Evolutionary conservation across 176 grass and related monocot genomes (phyloP).

Genomic region (Zoysia pacifica): DNA sequence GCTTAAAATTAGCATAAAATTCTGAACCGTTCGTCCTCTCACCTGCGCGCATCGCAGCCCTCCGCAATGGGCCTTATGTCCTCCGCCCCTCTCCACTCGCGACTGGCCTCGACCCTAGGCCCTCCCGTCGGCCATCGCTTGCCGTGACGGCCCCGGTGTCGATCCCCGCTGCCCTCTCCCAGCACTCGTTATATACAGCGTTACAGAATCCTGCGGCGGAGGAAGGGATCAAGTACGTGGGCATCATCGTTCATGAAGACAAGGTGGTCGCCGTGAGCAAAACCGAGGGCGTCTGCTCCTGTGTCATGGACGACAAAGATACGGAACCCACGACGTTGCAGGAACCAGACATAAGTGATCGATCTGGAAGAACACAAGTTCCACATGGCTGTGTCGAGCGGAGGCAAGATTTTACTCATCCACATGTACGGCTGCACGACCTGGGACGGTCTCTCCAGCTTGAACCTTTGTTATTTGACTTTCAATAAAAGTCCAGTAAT

Average conservation of each 20-base stretch:
- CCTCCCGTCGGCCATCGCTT: too few relatives aligned
- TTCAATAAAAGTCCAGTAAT: too few relatives aligned
- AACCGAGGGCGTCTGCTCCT: neutral
- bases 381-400: neutral
- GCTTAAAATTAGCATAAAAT: too few relatives aligned
- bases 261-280: slow-evolving; percentile 11
- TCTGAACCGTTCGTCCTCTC: too few relatives aligned
- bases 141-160: too few relatives aligned
- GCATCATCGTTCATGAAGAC: neutral
- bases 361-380: neutral
- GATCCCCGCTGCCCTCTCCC: too few relatives aligned
- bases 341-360: neutral
- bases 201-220: neutral
- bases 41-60: too few relatives aligned
- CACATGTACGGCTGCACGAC: neutral
- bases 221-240: neutral
- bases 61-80: too few relatives aligned
- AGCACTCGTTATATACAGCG: neutral
- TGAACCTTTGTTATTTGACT: too few relatives aligned
- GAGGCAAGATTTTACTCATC: neutral
- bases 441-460: neutral
- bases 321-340: neutral
- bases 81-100: too few relatives aligned
- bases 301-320: neutral
- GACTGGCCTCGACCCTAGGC: too few relatives aligned